Base-by-base conservation (phyloP, 2,329 filamentous ascomycete genomes). In the Laburnicola sp. region DNA sequence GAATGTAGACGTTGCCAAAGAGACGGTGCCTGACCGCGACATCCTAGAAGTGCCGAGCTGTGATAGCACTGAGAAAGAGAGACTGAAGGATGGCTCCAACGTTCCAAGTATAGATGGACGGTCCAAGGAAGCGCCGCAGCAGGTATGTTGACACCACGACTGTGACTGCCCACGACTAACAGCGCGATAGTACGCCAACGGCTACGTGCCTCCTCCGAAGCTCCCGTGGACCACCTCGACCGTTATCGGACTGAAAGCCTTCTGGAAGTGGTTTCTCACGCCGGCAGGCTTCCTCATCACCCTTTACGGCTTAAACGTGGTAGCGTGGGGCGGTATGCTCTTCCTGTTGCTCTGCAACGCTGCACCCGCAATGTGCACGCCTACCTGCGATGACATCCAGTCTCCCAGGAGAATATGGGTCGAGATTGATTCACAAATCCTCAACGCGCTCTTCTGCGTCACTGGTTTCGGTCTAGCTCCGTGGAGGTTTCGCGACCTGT, bases 271-370 rank as follows among this genome's bases (percentile, higher is more conserved):
- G 76, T 83, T 88, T 62, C 76, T 82, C 32, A 95, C 89, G 0
- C 87, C 87, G 0, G 72, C 88, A 48, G 90, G 91, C 2, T 91
- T 94, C 68, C 76, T 89, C 47, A 82, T 93, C 35, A 88, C 86
- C 2, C 70, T 96, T 4, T 96, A 95, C 71, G 85, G 87, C 9
- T 80, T 94, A 50, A 92, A 93, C 57, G 82, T 96, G 21, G 83
- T 96, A 7, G 91, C 88, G 0, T 96, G 91, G 91, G 91, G 91
- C 45, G 90, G 88, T 51, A 96, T 96, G 91, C 80, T 96, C 30
- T 95, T 96, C 74, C 77, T 96, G 16, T 78, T 96, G 2, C 83
- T 96, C 25, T 88, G 86, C 76, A 89, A 91, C 63, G 89, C 80
- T 23, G 77, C 83, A 2, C 86, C 86, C 5, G 83, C 84, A 53